These are phyloP conservation scores for Hyaloscypha hepaticicola DNA, from an alignment of 495 filamentous ascomycete genomes.

Conservation along the genomic window DNA sequence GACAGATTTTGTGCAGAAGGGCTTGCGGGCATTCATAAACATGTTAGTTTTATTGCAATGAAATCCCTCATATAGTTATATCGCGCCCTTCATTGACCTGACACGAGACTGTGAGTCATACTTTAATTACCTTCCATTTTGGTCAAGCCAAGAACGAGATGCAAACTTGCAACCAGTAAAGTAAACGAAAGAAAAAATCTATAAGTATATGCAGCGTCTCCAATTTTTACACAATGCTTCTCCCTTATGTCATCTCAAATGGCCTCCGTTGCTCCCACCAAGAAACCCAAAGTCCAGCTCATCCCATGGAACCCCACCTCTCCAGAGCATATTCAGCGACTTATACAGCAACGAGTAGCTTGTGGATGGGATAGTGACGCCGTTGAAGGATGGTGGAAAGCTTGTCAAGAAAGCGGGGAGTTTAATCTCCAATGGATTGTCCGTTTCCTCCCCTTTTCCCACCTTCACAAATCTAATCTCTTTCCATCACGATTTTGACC, in stretches of 20 bases:
- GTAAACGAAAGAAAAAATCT: neutral
- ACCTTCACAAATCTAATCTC: neutral
- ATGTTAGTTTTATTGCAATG: no score
- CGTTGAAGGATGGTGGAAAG: conserved; percentile 25
- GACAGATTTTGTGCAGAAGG: no score
- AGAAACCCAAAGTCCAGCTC: conserved; percentile 18
- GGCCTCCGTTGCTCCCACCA: neutral
- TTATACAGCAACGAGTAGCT: conserved; percentile 38
- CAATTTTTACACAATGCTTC: no score
- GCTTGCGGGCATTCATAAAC: no score
- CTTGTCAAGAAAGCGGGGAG: conserved; percentile 11
- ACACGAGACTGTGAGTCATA: neutral
- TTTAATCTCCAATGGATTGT: conserved; percentile 27
- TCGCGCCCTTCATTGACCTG: conserved; percentile 1
- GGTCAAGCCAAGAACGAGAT: neutral
- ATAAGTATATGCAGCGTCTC: neutral
- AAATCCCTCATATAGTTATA: neutral
- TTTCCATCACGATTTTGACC: neutral
- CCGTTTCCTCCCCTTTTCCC: conserved; percentile 6
- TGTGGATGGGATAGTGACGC: conserved; percentile 39
- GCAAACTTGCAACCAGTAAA: neutral
- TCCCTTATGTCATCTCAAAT: neutral
- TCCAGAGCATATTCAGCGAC: conserved; percentile 34
- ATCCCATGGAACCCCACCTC: conserved; percentile 40
- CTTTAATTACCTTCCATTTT: neutral